Evolutionary conservation across 768 basidiomycete genomes (phyloP).

Genomic region (Dentipellis fragilis): DNA sequence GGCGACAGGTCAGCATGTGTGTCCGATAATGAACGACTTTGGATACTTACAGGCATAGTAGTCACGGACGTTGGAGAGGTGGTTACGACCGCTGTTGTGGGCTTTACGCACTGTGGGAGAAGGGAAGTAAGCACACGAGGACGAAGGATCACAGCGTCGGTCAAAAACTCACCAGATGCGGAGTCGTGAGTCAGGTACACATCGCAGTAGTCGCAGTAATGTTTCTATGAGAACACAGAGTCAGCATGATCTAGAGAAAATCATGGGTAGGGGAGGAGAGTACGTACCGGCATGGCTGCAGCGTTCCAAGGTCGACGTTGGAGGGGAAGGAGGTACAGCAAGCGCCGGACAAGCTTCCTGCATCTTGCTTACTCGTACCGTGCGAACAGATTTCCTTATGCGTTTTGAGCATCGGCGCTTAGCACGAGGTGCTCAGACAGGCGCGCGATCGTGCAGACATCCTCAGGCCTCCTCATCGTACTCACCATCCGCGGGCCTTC

Average conservation of each 20-base stretch:
- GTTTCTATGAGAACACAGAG: conserved; percentile 46
- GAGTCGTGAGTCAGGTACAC: conserved; percentile 93
- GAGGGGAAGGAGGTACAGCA: neutral
- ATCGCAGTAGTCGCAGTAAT: conserved; percentile 91
- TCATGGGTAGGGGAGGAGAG: neutral
- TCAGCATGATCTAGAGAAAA: conserved; percentile 5
- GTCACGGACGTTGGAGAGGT: conserved; percentile 90
- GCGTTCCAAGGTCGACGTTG: neutral
- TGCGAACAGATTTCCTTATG: no score
- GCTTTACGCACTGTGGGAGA: conserved; percentile 77
- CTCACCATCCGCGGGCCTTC: neutral
- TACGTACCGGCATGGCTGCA: conserved; percentile 57
- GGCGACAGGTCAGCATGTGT: conserved; percentile 10
- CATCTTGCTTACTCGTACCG: no score
- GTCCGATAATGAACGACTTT: neutral
- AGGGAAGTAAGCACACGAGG: neutral
- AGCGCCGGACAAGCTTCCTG: no score
- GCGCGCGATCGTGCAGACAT: neutral
- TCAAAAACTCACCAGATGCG: conserved; percentile 60
- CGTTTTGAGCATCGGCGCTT: no score
- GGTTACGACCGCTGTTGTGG: conserved; percentile 96
- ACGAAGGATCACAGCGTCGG: neutral
- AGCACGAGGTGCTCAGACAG: no score
- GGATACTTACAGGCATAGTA: conserved; percentile 76
- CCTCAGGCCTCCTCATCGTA: neutral